Evolutionary conservation across 495 filamentous ascomycete species (phyloP), one percentile per base, ranked within the genome.

Genomic region (Jackrogersella multiformis): DNA sequence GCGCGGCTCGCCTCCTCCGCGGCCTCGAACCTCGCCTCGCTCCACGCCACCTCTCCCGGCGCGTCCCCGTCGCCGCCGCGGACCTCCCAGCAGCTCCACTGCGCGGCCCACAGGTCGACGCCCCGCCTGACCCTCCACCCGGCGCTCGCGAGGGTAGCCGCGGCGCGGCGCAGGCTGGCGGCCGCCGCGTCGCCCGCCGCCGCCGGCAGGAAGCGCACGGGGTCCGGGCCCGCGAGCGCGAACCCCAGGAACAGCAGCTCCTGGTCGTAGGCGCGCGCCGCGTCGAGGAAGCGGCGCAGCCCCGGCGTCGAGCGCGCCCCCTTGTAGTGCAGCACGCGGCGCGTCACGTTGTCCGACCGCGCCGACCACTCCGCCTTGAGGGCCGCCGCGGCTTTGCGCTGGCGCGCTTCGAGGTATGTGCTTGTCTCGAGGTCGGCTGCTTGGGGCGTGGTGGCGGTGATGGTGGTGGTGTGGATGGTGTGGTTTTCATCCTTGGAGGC

Each of bases 181-280:
- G 34, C 30, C 4, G 52, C 42, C 1, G 24, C 18, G 4, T 56
- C 18, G 0, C 16, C 10, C 4, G 28, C 21, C 0, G 48, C 34
- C 24, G 30, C 6, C 2, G 28, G 18, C 1, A 63, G 10, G 41
- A 35, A 58, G 34, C 35, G 23, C 9, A 56, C 4, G 51, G 44
- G 34, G 35, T 41, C 30, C 4, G 54, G 66, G 0, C 53, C 59
- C 21, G 10, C 18, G 8, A 64, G 65, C 2, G 53, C 28, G 46
- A 63, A 68, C 20, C 51, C 4, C 30, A 63, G 58, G 30, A 32
- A 13, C 13, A 53, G 21, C 0, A 63, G 53, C 46, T 59, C 39
- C 26, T 64, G 39, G 24, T 53, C 48, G 35, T 59, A 69, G 1
- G 48, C 48, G 1, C 53, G 38, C 13, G 34, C n/a, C 2, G 54